Evolutionary conservation across 352 stramenopile genomes (phyloP).

Genomic region (Pythium sukuiense): DNA sequence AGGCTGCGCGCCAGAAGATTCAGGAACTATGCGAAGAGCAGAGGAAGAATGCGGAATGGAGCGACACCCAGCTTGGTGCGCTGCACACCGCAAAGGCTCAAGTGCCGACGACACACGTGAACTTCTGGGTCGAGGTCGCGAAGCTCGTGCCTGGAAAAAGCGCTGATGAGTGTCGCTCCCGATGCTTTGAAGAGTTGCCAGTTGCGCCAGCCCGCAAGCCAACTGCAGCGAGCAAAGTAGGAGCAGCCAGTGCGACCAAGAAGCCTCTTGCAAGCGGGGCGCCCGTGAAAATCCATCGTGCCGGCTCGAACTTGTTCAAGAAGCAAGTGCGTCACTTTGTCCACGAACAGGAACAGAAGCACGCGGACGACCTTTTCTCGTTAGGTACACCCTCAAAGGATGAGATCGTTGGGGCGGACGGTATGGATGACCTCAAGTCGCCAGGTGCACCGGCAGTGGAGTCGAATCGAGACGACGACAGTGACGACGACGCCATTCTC

Average conservation of each 20-base stretch:
- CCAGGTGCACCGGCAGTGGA: slow-evolving; percentile 28
- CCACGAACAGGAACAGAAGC: slow-evolving; percentile 72
- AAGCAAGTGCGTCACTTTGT: slow-evolving; percentile 84
- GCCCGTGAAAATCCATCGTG: slow-evolving; percentile 56
- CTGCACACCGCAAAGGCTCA: slow-evolving; percentile 56
- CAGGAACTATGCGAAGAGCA: slow-evolving; percentile 28
- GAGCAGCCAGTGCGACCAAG: slow-evolving; percentile 22
- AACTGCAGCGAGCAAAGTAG: not conserved
- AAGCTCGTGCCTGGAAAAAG: slow-evolving; percentile 52
- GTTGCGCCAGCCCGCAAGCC: slow-evolving; percentile 41
- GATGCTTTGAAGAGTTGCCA: slow-evolving; percentile 59
- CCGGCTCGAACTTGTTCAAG: slow-evolving; percentile 79
- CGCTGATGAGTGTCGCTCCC: slow-evolving; percentile 54
- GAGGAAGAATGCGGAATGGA: slow-evolving; percentile 44
- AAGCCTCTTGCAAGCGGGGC: slow-evolving; percentile 1
- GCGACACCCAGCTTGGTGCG: slow-evolving; percentile 43
- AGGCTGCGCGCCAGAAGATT: slow-evolving; percentile 26
- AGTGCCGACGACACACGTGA: slow-evolving; percentile 58
- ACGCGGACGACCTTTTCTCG: slow-evolving; percentile 70
- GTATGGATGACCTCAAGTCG: slow-evolving; percentile 57
- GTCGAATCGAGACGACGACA: slow-evolving; percentile 31
- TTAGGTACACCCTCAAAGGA: slow-evolving; percentile 47
- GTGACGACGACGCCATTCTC: slow-evolving; percentile 36
- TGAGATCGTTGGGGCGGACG: slow-evolving; percentile 30
- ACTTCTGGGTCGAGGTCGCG: slow-evolving; percentile 63